phyloP scores from a whole-genome alignment of 2,329 filamentous ascomycete species.

The Xylariaceae sp. region DNA sequence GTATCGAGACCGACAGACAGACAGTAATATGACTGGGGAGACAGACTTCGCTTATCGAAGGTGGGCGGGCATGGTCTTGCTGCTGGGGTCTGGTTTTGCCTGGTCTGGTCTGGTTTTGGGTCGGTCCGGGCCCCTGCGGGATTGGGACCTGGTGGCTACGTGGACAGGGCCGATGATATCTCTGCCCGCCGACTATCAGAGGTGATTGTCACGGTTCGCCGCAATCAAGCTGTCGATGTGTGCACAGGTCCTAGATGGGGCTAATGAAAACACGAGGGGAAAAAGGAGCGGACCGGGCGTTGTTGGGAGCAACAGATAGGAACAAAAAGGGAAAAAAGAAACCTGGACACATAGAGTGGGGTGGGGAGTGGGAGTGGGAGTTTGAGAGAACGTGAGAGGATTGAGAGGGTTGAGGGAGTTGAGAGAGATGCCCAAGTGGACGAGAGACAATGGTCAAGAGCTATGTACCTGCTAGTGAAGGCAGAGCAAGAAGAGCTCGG shows the following conservation, averaged over 20 bases:
- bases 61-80: constrained; percentile 5
- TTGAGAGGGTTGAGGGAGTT: neutral
- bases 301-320: constrained; percentile 13
- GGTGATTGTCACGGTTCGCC: constrained; percentile 11
- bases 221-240: constrained; percentile 4
- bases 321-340: constrained; percentile 11
- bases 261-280: constrained; percentile 15
- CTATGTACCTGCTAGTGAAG: neutral
- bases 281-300: constrained; percentile 19
- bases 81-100: neutral
- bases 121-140: neutral
- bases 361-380: neutral
- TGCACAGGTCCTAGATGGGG: constrained; percentile 4
- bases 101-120: neutral
- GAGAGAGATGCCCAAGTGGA: constrained; percentile 2
- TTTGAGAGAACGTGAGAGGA: neutral
- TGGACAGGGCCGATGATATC: constrained; percentile 17
- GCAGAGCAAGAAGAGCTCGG: neutral
- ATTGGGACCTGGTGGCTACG: constrained; percentile 16
- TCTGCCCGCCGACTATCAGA: too few species aligned
- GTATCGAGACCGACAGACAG: constrained; percentile 1
- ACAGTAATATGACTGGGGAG: constrained; percentile 5
- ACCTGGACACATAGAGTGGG: constrained; percentile 13
- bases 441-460: neutral
- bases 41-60: constrained; percentile 4